Base-by-base conservation (phyloP, 2,329 filamentous ascomycete genomes). In the Furcasterigmium furcatum region DNA sequence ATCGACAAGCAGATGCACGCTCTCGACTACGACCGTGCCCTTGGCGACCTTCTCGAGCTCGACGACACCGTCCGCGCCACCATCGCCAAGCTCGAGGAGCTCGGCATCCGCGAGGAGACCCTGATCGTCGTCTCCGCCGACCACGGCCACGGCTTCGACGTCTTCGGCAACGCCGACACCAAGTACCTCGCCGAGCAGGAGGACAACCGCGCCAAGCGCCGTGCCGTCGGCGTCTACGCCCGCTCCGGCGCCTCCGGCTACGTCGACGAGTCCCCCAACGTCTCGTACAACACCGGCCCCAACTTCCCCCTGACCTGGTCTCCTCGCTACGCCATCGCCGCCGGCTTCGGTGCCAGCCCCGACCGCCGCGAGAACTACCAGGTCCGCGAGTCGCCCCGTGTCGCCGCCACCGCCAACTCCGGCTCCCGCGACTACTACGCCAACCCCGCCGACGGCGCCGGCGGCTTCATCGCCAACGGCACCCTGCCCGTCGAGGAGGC, bases 1-100 rank as follows among this genome's bases (percentile, higher is more conserved):
- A 87, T 95, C 55, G 89, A 94, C 70, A 95, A 95, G 76, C 85
- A 89, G 76, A 94, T 95, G 88, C 89, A 95, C 69, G 64, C 73
- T 3, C 78, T 94, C 18, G 89, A 94, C 70, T 94, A 94, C 62
- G 87, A 94, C 67, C 87, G 89, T 44, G 87, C 89, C 1, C 81
- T 95, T 0, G 89, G 87, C 45, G 89, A 95, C 56, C 80, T 95
- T 1, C 80, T 95, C 34, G 89, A 95, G 69, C 78, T 95, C 27
- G 88, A 95, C 59, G 88, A 95, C 66, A 91, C 89, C 5, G 72
- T 95, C 55, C 82, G 82, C 43, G 87, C 87, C 16, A 90, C 88
- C 4, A 75, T 92, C 44, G 74, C 74, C 39, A 84, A 88, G 60
- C 82, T 95, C 36, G 74, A 80, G 56, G 68, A 76, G 25, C 72